Evolutionary conservation across 805 yeast species (phyloP), one percentile per base, ranked within the genome.

Genomic region (Metschnikowia arizonensis): DNA sequence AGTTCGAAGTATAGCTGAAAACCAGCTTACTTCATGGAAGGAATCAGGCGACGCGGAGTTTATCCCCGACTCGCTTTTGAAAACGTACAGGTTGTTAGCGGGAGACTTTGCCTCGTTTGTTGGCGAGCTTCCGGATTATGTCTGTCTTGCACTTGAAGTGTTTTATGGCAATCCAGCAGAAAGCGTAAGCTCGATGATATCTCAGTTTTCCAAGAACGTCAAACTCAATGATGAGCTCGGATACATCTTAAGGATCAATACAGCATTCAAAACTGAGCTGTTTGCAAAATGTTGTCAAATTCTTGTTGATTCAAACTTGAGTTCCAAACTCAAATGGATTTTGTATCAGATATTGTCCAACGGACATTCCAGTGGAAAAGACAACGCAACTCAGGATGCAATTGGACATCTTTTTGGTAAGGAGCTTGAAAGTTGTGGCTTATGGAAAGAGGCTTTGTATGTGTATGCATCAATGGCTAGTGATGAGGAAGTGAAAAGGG

Each of bases 11-110:
- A 68, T 79, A 42, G 90, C 97, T 0, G 51, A 58, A 5, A 61
- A 62, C 28, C 97, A 89, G 63, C 62, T 91, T 19, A 64, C 68
- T 2, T 78, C 76, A 31, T 90, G 97, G 97, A 61, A 61, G 25
- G 66, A 69, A 3, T 64, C 66, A 5, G 68, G 71, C 4, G 64
- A 66, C 3, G 44, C 68, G 25, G 60, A 58, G 24, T 63, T 61
- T 38, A 79, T 83, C 45, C 89, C 95, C 1, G 45, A 43, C 1
- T 65, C 76, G 2, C 62, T 87, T 17, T 58, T 78, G 12, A 79
- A 81, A 52, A 72, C 88, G 1, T 85, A 83, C 62, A 78, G 79
- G 49, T 62, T 90, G 3, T 66, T 90, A 14, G 68, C 85, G 2
- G 86, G 87, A 10, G 65, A 73, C 6, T 57, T 66, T 18, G 59